Evolutionary conservation across 768 basidiomycete species (phyloP).

Genomic region (Flagelloscypha sp.): DNA sequence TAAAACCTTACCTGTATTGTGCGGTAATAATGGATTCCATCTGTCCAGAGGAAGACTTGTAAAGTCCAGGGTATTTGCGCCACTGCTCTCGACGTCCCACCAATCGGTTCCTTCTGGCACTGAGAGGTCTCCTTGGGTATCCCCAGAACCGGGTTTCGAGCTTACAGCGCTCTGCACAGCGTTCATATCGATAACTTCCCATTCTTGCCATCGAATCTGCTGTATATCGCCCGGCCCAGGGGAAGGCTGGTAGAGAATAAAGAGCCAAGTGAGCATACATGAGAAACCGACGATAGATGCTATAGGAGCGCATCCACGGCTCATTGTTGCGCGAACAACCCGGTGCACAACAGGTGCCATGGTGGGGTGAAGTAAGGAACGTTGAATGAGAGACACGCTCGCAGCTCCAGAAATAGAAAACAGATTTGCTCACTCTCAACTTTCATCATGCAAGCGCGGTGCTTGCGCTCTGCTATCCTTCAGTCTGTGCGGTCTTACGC

Average conservation of each 20-base stretch:
- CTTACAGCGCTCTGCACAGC: constrained; percentile 1
- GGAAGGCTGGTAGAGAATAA: constrained; percentile 75
- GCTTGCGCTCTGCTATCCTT: constrained; percentile 33
- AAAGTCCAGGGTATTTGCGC: constrained; percentile 37
- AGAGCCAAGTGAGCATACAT: constrained; percentile 64
- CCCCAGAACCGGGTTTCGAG: not conserved
- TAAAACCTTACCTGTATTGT: constrained; percentile 70
- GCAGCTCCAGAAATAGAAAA: too few species aligned
- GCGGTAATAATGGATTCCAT: constrained; percentile 71
- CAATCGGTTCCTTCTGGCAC: constrained; percentile 44
- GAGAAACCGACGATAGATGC: constrained; percentile 59
- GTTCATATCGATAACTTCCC: constrained; percentile 53
- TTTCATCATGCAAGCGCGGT: too few species aligned
- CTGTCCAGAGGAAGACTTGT: constrained; percentile 71
- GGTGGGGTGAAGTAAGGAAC: constrained; percentile 4
- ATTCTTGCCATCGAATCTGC: constrained; percentile 82
- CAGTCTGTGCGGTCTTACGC: constrained; percentile 34
- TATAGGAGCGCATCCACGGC: constrained; percentile 51
- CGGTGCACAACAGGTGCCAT: too few species aligned
- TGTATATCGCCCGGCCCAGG: constrained; percentile 64
- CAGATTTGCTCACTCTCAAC: too few species aligned
- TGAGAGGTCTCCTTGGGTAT: too few species aligned
- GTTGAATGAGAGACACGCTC: constrained; percentile 1
- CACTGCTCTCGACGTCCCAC: constrained; percentile 52
- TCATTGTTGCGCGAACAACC: too few species aligned